Conservation (phyloP, 441 rosid species). For the Populus trichocarpa region DNA sequence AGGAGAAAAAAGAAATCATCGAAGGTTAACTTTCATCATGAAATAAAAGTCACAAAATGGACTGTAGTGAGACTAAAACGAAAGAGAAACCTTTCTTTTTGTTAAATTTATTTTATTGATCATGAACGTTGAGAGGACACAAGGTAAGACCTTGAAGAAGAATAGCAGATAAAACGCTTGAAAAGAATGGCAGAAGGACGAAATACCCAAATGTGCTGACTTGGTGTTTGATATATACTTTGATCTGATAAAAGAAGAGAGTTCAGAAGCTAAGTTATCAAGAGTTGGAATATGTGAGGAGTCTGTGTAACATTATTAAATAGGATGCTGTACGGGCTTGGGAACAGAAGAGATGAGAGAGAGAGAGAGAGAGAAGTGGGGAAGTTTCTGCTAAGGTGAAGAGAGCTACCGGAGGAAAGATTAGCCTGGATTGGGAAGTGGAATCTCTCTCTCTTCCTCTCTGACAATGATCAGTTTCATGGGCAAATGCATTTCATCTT, state of each 20-base stretch:
- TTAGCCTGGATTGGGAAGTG: constrained; percentile 28
- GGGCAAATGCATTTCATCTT: constrained; percentile 17
- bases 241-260: constrained; percentile 19
- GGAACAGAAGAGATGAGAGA: constrained; percentile 57
- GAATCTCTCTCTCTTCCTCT: not conserved
- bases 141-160: not conserved
- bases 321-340: constrained; percentile 57
- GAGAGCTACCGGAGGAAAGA: constrained; percentile 42
- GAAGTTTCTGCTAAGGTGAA: constrained; percentile 33
- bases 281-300: constrained; percentile 55
- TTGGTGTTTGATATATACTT: not conserved
- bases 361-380: constrained; percentile 33
- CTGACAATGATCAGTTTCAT: constrained; percentile 23
- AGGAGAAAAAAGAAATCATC: not conserved
- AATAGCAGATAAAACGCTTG: not conserved
- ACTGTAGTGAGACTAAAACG: not conserved
- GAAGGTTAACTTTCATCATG: not conserved
- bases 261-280: constrained; percentile 25
- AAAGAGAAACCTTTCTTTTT: not conserved
- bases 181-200: not conserved
- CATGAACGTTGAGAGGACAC: not conserved
- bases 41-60: not conserved
- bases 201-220: not conserved
- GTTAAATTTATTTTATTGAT: not conserved
- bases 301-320: constrained; percentile 32